Evolutionary conservation across 495 filamentous ascomycete species (phyloP), one percentile per base, ranked within the genome.

Genomic region (Aspergillus nanangensis): DNA sequence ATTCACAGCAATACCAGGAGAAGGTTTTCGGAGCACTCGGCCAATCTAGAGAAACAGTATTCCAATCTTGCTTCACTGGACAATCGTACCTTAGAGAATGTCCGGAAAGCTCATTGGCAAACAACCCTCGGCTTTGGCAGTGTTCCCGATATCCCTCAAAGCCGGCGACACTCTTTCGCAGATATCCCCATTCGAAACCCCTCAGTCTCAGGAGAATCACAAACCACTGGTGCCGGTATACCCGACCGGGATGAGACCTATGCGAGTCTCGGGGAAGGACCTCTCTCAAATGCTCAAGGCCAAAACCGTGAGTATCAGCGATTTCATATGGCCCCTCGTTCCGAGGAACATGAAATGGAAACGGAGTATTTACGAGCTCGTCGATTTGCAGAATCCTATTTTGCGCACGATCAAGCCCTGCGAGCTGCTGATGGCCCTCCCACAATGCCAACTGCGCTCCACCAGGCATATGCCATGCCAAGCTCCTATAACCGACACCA

Each of bases 121-220:
- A 94, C 83, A 37, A 87, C 86, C 5, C 81, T 90, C 17, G 87
- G 86, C 0, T 95, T 94, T 58, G 83, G 81, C 20, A 78, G 83
- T 15, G 52, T 86, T 31, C 65, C 69, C 15, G 87, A 92, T 41
- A 70, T 83, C 14, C 80, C 87, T 22, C 90, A 96, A 52, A 96
- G 92, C 58, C 81, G 93, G 39, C 84, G 93, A 3, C 93, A 98
- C 65, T 97, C 93, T n/a, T 95, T 98, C 62, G 92, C 90, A n/a
- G 88, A 92, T 57, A 77, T 86, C 14, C 82, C 82, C 2, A 80
- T 81, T 27, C 72, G 87, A 23, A 83, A 89, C 51, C 71, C 69
- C 9, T 90, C 87, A 3, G 75, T 88, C 41, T 48, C 50, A 35
- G 72, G 74, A 33, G 84, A 89, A 27, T 62, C 72, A 4, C 66